These are phyloP conservation scores for Kwoniella dendrophila DNA, from an alignment of 768 basidiomycete species.

Conservation along the genomic window DNA sequence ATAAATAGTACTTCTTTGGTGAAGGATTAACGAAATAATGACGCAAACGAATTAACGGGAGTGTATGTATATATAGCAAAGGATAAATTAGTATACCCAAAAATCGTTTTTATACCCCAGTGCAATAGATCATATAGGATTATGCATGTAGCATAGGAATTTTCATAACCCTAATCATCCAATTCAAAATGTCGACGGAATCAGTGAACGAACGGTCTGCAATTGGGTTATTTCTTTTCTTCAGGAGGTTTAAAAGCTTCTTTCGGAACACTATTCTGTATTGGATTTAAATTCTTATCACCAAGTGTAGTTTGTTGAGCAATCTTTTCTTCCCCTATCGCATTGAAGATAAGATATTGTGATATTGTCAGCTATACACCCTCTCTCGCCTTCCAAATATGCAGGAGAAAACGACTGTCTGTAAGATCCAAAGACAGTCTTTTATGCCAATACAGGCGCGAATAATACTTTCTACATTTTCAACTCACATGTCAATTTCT, in stretches of 20 bases:
- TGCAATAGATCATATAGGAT: no score
- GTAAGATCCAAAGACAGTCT: no score
- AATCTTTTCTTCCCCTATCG: constrained; percentile 21
- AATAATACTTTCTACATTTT: no score
- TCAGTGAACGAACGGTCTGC: not conserved
- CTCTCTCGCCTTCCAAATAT: no score
- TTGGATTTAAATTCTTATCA: constrained; percentile 13
- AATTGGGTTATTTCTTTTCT: not conserved
- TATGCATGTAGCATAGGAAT: constrained; percentile 3
- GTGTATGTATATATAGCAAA: no score
- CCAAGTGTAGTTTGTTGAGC: constrained; percentile 4
- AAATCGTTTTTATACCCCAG: no score
- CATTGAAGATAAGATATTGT: not conserved
- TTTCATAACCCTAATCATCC: no score
- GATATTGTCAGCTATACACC: no score
- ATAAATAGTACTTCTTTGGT: not conserved
- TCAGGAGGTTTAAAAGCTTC: constrained; percentile 20
- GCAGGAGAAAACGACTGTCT: no score
- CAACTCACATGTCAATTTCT: constrained; percentile 40
- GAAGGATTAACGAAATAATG: not conserved
- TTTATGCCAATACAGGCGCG: no score
- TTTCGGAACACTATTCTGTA: constrained; percentile 9
- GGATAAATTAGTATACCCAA: no score
- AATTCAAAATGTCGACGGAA: not conserved
- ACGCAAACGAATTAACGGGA: no score